Percentiles rank a stretch among this genome's conserved stretches.
phyloP scores from a whole-genome alignment of 75 land plant species.

The Gnetum montanum region DNA sequence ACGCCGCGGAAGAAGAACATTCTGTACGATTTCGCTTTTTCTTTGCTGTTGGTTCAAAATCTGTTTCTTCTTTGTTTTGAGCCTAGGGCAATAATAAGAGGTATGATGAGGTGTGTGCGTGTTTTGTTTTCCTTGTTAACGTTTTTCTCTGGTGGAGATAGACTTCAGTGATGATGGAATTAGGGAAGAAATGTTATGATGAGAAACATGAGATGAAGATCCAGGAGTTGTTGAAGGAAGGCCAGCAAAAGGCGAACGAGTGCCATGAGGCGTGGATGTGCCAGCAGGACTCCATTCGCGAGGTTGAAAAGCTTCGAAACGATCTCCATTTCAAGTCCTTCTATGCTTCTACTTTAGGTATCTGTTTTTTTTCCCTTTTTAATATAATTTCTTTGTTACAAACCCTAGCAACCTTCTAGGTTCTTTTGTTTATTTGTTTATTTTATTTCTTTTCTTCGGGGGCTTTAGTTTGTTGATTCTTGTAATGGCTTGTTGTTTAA shows the following conservation, averaged over 20 bases:
- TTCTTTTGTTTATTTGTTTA: not conserved
- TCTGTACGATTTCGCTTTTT: no score
- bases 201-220: not conserved
- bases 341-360: not conserved
- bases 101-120: not conserved
- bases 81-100: no score
- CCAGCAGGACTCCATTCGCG: not conserved
- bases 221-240: not conserved
- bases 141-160: not conserved
- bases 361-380: no score
- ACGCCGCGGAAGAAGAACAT: not conserved
- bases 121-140: not conserved
- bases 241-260: not conserved
- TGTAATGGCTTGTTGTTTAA: not conserved
- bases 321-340: slow-evolving; percentile 4
- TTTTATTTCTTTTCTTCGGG: no score
- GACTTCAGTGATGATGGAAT: not conserved
- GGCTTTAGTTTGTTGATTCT: no score
- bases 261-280: slow-evolving; percentile 1
- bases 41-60: no score
- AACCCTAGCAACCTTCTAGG: no score
- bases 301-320: not conserved
- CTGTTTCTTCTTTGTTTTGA: no score
- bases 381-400: no score
- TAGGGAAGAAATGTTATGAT: not conserved